A percentile compares a stretch with the other conserved stretches of the same genome.
phyloP scores from a whole-genome alignment of 768 basidiomycete genomes.

The Boletus rubroflammeus region DNA sequence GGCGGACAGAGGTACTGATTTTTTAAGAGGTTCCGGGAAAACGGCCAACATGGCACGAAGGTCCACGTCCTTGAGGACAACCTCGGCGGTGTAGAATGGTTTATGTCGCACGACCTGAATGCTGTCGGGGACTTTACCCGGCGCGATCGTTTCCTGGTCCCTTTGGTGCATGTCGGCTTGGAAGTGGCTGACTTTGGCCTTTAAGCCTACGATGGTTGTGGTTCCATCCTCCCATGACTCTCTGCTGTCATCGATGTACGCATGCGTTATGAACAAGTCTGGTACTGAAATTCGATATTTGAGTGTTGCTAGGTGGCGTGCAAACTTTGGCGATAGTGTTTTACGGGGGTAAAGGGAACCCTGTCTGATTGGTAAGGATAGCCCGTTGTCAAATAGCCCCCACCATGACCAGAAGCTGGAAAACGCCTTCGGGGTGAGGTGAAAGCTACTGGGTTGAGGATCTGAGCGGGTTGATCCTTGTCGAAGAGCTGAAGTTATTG shows the following conservation, averaged over 20 bases:
- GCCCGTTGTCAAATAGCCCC: constrained; percentile 71
- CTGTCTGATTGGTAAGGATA: constrained; percentile 83
- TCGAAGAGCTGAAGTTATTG: constrained; percentile 64
- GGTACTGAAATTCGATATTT: constrained; percentile 82
- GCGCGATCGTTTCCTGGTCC: constrained; percentile 69
- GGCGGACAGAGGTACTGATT: constrained; percentile 46
- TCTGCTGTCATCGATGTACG: constrained; percentile 75
- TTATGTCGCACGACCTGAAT: constrained; percentile 67
- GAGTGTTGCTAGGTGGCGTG: constrained; percentile 83
- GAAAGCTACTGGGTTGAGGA: constrained; percentile 60
- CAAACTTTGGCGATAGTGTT: constrained; percentile 79
- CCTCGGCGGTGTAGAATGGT: constrained; percentile 84
- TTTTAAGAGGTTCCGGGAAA: constrained; percentile 71
- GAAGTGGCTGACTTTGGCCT: constrained; percentile 75
- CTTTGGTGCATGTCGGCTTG: constrained; percentile 92
- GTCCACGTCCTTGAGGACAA: constrained; percentile 72
- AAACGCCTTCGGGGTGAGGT: constrained; percentile 81
- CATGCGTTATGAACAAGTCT: constrained; percentile 81
- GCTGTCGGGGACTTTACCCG: constrained; percentile 53
- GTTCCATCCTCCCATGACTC: constrained; percentile 81
- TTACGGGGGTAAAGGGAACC: constrained; percentile 76
- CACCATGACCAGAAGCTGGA: constrained; percentile 94
- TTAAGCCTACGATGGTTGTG: constrained; percentile 79
- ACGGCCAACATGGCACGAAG: constrained; percentile 74
- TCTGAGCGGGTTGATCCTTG: constrained; percentile 18